Evolutionary conservation across 2,329 filamentous ascomycete species (phyloP).

Genomic region (Ophiocordyceps camponoti-floridani): DNA sequence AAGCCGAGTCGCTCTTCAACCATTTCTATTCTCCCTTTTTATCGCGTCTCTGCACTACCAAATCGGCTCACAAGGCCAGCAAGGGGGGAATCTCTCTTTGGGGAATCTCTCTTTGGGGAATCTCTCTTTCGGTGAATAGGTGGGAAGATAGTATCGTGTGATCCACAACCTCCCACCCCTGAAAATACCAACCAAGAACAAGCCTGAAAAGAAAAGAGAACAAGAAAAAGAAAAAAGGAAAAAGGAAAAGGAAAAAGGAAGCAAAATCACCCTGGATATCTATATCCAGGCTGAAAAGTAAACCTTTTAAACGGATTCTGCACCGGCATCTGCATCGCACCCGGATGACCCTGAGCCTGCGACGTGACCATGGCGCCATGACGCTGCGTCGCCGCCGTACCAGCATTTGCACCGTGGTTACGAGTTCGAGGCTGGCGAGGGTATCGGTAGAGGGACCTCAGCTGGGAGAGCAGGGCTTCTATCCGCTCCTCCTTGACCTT

Average conservation of each 20-base stretch:
- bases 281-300: background rate
- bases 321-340: background rate
- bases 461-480: background rate
- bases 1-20: no score
- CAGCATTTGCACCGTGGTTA: no score
- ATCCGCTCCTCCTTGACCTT: background rate
- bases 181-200: no score
- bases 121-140: no score
- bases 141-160: background rate
- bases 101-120: background rate
- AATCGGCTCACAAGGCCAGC: background rate
- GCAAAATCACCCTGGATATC: background rate
- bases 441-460: background rate
- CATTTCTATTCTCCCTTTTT: no score
- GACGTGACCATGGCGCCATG: no score
- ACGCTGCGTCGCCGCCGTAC: slow-evolving; percentile 1
- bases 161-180: background rate
- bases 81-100: background rate
- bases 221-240: background rate
- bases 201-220: background rate
- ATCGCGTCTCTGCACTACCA: background rate
- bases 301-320: background rate
- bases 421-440: background rate
- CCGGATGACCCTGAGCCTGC: background rate
- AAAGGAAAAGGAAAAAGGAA: background rate